A percentile compares a stretch with the other conserved stretches of the same genome.
Conservation (phyloP, 305 asterid genomes). For the Plantago coronopus region DNA sequence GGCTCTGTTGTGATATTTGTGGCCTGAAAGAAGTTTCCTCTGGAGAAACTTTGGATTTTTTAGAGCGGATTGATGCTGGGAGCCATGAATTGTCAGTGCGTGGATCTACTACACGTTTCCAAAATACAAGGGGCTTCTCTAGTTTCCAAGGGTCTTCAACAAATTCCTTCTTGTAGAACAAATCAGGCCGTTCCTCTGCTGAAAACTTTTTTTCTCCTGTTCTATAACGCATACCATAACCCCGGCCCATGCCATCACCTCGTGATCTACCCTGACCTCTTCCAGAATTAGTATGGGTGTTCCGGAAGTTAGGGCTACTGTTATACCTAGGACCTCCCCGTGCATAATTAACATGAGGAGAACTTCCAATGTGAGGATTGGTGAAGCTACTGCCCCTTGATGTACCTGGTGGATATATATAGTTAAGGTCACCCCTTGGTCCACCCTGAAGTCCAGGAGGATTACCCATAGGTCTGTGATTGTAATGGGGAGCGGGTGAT, state of each 20-base stretch:
- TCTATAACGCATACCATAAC: conserved; percentile 22
- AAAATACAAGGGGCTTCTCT: neutral
- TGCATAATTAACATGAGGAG: conserved; percentile 31
- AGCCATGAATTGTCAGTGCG: neutral
- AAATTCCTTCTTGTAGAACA: conserved; percentile 39
- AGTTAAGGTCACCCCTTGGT: conserved; percentile 20
- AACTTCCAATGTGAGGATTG: conserved; percentile 28
- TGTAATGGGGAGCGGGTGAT: conserved; percentile 34
- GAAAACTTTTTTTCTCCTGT: conserved; percentile 6
- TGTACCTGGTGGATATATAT: conserved; percentile 30
- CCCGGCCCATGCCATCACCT: conserved; percentile 36
- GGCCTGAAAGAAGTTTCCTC: neutral
- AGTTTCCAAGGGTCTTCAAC: neutral
- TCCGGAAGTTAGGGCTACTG: conserved; percentile 32
- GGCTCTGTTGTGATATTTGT: neutral
- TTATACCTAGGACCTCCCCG: conserved; percentile 40
- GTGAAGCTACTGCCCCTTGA: conserved; percentile 29
- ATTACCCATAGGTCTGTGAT: conserved; percentile 22
- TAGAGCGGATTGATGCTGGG: neutral
- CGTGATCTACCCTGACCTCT: conserved; percentile 34
- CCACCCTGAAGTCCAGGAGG: conserved; percentile 13
- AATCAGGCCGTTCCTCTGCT: conserved; percentile 41
- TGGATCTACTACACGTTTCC: neutral
- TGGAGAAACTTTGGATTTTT: neutral
- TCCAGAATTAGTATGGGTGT: conserved; percentile 25